Percentiles rank a stretch among this genome's conserved stretches.
These are phyloP conservation scores for Lichtheimia ornata DNA, from an alignment of 371 early-diverging fungal species.

Conservation along the genomic window DNA sequence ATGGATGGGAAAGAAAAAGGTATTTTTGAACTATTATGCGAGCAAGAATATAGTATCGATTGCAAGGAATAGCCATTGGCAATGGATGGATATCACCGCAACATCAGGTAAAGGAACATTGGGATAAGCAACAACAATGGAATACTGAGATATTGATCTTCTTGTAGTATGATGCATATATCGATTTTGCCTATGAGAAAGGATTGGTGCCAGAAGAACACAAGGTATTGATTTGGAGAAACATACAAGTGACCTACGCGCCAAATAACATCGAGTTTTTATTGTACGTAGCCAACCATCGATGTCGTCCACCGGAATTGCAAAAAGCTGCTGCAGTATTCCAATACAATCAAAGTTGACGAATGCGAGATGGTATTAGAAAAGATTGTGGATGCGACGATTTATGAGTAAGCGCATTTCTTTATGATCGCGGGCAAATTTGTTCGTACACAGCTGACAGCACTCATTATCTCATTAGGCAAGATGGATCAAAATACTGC, in stretches of 20 bases:
- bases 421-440: no score
- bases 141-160: not conserved
- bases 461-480: not conserved
- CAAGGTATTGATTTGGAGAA: conserved; percentile 25
- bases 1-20: no score
- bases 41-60: conserved; percentile 35
- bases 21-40: no score
- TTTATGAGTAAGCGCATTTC: conserved; percentile 27
- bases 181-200: conserved; percentile 45
- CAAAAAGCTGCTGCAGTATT: not conserved
- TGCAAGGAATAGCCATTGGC: conserved; percentile 76
- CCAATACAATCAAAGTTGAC: conserved; percentile 18
- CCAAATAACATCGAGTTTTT: no score
- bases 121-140: not conserved
- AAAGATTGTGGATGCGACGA: conserved; percentile 29
- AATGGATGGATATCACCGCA: conserved; percentile 91
- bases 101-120: conserved; percentile 59
- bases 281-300: not conserved
- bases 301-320: not conserved
- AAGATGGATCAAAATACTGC: conserved; percentile 43
- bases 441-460: no score
- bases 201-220: conserved; percentile 35
- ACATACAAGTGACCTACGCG: no score
- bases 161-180: conserved; percentile 55
- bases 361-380: conserved; percentile 35